Conservation (phyloP, 176 grass and related monocot species). For the Themeda triandra region DNA sequence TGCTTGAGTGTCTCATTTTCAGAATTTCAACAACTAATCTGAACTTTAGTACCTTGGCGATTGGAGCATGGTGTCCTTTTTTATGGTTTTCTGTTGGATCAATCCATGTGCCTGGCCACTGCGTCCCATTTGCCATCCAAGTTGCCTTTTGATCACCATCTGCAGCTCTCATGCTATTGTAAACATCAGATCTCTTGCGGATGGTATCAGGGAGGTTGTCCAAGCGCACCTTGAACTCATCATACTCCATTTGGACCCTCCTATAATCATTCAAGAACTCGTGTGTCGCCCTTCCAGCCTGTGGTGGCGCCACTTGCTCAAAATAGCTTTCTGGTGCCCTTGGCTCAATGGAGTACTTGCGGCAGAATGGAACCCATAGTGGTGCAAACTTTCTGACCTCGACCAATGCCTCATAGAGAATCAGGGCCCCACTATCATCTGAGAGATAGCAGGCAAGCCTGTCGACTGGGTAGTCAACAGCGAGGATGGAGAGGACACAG, state of each 20-base stretch:
- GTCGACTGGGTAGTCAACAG: slow-evolving; percentile 16
- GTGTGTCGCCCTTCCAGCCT: background rate
- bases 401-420: slow-evolving; percentile 12
- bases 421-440: slow-evolving; percentile 9
- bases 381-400: slow-evolving; percentile 3
- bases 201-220: background rate
- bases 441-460: slow-evolving; percentile 28
- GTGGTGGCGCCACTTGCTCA: background rate
- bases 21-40: background rate
- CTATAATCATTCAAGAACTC: slow-evolving; percentile 28
- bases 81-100: slow-evolving; percentile 12
- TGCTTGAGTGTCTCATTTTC: background rate
- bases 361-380: slow-evolving; percentile 31
- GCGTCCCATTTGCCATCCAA: slow-evolving; percentile 18
- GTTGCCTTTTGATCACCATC: slow-evolving; percentile 13
- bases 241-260: slow-evolving; percentile 20
- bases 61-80: slow-evolving; percentile 24
- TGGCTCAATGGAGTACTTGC: slow-evolving; percentile 10
- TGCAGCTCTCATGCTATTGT: background rate
- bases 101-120: slow-evolving; percentile 31
- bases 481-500: slow-evolving; percentile 31
- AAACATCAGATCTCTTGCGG: slow-evolving; percentile 6
- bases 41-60: slow-evolving; percentile 12
- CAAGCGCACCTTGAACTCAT: slow-evolving; percentile 27
- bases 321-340: slow-evolving; percentile 26